Percentiles rank a stretch among this genome's conserved stretches.
Evolutionary conservation across 106 monocot species (phyloP).

Genomic region (Ottelia alismoides): DNA sequence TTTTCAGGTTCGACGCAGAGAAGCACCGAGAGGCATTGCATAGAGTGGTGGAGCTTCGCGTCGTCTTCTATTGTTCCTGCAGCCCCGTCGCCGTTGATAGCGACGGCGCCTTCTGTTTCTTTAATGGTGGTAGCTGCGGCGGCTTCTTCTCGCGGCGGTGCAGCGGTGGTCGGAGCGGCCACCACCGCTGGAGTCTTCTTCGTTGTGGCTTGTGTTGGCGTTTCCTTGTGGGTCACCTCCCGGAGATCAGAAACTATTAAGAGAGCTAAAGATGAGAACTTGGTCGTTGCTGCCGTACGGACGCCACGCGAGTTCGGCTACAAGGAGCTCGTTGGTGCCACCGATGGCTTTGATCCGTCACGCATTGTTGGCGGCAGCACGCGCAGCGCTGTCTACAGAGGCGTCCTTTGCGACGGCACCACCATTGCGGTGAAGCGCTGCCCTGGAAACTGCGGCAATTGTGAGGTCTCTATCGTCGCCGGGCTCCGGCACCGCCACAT

Average conservation of each 20-base stretch:
- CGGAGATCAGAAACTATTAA: no score
- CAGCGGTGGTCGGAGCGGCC: background rate
- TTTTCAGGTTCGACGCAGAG: no score
- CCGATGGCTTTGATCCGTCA: background rate
- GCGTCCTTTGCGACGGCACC: background rate
- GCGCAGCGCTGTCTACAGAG: constrained; percentile 2
- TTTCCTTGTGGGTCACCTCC: background rate
- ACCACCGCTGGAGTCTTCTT: background rate
- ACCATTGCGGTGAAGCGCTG: background rate
- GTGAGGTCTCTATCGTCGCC: background rate
- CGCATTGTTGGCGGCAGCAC: background rate
- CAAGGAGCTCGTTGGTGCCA: constrained; percentile 2
- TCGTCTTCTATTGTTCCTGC: no score
- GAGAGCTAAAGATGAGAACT: background rate
- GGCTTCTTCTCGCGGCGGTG: no score
- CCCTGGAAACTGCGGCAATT: background rate
- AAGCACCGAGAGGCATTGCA: no score
- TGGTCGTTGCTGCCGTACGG: no score
- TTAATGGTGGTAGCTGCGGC: no score
- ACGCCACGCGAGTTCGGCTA: background rate
- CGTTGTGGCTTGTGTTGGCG: background rate
- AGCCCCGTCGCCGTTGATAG: no score
- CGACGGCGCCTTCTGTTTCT: no score
- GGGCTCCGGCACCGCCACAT: constrained; percentile 3
- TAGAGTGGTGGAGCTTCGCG: no score